phyloP scores from a whole-genome alignment of 2,329 filamentous ascomycete species.

The Dothistroma pini region DNA sequence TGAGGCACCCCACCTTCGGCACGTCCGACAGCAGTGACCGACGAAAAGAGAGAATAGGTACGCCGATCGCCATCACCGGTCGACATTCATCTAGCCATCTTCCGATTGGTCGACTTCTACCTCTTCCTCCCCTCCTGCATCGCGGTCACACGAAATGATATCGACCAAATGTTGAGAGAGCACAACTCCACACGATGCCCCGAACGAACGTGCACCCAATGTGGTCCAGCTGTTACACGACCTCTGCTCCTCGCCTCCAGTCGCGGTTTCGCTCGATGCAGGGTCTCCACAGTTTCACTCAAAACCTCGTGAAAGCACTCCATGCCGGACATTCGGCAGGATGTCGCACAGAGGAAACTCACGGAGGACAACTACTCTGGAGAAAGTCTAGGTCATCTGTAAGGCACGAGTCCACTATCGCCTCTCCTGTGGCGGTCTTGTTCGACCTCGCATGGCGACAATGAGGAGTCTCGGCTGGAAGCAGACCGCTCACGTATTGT shows the following conservation, averaged over 20 bases:
- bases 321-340: neutral
- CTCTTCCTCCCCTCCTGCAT: neutral
- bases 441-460: neutral
- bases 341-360: neutral
- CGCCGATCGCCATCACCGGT: constrained; percentile 1
- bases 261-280: neutral
- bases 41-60: neutral
- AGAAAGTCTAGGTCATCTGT: neutral
- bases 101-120: neutral
- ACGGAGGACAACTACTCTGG: neutral
- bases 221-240: neutral
- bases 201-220: neutral
- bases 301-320: neutral
- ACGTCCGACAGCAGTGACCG: neutral
- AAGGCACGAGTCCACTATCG: neutral
- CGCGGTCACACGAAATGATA: neutral
- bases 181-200: neutral
- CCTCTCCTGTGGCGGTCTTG: neutral
- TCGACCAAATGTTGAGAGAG: neutral
- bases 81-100: neutral
- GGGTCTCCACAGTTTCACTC: neutral
- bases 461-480: neutral
- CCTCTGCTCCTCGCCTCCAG: neutral
- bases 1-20: neutral
- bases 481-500: neutral